These are phyloP conservation scores for Amyloporia xantha DNA, from an alignment of 768 basidiomycete genomes.

Conservation along the genomic window DNA sequence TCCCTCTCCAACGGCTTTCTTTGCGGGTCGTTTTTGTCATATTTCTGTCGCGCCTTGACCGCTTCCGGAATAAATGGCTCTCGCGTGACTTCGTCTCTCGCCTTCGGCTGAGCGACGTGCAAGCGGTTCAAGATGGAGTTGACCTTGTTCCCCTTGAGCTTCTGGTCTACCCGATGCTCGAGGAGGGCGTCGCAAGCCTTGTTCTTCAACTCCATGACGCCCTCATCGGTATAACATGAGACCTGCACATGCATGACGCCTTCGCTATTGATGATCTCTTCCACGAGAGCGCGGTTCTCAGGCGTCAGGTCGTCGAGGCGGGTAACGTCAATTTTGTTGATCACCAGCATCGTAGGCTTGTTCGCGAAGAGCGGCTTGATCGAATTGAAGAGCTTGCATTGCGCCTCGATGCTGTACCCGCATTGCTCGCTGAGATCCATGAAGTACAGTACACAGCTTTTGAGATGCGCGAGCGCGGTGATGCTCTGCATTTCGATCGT, in stretches of 20 bases:
- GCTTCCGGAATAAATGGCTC: constrained; percentile 85
- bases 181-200: constrained; percentile 93
- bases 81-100: constrained; percentile 85
- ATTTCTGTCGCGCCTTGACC: constrained; percentile 71
- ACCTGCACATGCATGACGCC: constrained; percentile 74
- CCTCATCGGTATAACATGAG: constrained; percentile 95
- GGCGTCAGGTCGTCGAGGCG: constrained; percentile 78
- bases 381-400: constrained; percentile 99
- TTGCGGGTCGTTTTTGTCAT: constrained; percentile 83
- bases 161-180: constrained; percentile 88
- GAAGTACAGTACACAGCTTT: constrained; percentile 92
- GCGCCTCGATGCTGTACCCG: constrained; percentile 94
- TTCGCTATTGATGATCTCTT: constrained; percentile 76
- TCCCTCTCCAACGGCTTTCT: constrained; percentile 70
- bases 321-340: constrained; percentile 96
- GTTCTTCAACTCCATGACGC: constrained; percentile 95
- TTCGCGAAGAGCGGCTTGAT: constrained; percentile 95
- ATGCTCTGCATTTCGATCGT: constrained; percentile 99
- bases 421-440: constrained; percentile 99
- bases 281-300: constrained; percentile 72
- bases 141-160: constrained; percentile 91
- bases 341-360: constrained; percentile 90
- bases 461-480: constrained; percentile 93
- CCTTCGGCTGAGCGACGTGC: constrained; percentile 88
- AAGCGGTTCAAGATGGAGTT: constrained; percentile 91